Evolutionary conservation across 1,284 basidiomycete genomes (phyloP).

Genomic region (Psilocybe mexicana): DNA sequence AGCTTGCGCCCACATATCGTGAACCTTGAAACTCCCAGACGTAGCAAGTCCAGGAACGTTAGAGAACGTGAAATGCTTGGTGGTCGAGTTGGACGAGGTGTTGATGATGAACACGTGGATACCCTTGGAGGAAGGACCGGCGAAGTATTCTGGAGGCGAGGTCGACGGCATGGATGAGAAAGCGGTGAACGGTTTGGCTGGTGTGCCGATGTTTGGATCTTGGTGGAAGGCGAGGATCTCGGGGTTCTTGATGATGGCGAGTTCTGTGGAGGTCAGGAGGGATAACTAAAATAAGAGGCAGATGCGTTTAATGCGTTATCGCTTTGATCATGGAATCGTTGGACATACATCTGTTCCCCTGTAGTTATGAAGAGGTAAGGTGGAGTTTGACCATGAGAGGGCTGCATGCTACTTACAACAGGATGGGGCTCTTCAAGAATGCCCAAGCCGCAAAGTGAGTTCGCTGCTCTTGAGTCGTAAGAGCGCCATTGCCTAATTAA

Average conservation of each 20-base stretch:
- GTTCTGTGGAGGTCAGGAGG: constrained; percentile 38
- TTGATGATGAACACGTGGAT: constrained; percentile 58
- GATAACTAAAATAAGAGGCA: constrained; percentile 36
- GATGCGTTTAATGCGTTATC: not conserved
- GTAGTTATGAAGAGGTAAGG: not conserved
- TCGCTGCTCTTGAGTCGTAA: constrained; percentile 51
- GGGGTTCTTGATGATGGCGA: constrained; percentile 50
- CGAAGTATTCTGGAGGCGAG: constrained; percentile 51
- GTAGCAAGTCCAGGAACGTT: constrained; percentile 44
- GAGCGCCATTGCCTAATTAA: constrained; percentile 41
- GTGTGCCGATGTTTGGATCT: constrained; percentile 44
- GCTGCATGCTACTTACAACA: constrained; percentile 35
- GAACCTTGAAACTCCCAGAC: constrained; percentile 41
- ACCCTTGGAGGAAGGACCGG: constrained; percentile 49
- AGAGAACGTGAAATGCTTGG: constrained; percentile 47
- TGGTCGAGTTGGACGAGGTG: constrained; percentile 37
- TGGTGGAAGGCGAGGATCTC: constrained; percentile 58
- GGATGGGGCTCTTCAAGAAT: constrained; percentile 57
- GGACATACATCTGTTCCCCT: constrained; percentile 50
- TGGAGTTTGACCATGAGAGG: not conserved
- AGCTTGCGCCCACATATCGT: constrained; percentile 55
- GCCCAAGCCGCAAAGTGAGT: constrained; percentile 60
- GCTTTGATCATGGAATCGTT: not conserved
- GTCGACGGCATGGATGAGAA: constrained; percentile 39
- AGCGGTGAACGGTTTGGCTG: constrained; percentile 49